Conservation (phyloP, 768 basidiomycete genomes). For the Imleria badia region DNA sequence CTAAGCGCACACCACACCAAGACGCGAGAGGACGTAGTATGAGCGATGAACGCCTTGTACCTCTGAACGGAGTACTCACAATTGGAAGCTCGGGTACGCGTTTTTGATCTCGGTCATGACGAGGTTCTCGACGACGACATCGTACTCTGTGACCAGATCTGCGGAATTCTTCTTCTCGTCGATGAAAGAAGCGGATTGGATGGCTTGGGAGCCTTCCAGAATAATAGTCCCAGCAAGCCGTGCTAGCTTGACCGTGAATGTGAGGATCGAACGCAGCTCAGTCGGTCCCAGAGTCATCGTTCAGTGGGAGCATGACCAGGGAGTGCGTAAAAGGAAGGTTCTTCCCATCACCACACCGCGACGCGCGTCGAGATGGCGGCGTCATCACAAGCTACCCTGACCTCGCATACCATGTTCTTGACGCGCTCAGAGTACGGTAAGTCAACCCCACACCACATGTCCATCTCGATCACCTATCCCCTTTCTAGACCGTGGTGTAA, state of each 20-base stretch:
- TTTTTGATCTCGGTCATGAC: constrained; percentile 66
- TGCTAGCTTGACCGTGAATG: constrained; percentile 67
- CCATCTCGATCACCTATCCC: neutral
- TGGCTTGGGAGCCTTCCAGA: too few species aligned
- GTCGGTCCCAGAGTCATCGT: constrained; percentile 22
- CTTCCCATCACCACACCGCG: constrained; percentile 30
- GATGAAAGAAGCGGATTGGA: too few species aligned
- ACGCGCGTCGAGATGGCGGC: constrained; percentile 39
- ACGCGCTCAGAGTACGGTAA: constrained; percentile 94
- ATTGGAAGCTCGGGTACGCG: constrained; percentile 73
- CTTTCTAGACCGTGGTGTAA: constrained; percentile 85
- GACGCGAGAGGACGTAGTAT: neutral
- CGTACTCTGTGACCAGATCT: constrained; percentile 93
- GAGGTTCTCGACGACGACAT: constrained; percentile 84
- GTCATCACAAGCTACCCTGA: constrained; percentile 10
- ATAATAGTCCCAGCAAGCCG: too few species aligned
- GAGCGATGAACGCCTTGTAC: neutral
- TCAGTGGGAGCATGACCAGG: too few species aligned
- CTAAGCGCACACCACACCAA: constrained; percentile 36
- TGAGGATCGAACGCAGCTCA: constrained; percentile 61
- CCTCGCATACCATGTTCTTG: constrained; percentile 67
- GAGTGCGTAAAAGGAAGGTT: constrained; percentile 22
- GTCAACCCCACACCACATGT: neutral
- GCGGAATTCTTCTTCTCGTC: constrained; percentile 91
- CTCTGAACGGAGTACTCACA: constrained; percentile 51